Percentiles rank a stretch among this genome's conserved stretches.
phyloP scores from a whole-genome alignment of 2,329 filamentous ascomycete genomes.

The Fragosphaeria purpurea region DNA sequence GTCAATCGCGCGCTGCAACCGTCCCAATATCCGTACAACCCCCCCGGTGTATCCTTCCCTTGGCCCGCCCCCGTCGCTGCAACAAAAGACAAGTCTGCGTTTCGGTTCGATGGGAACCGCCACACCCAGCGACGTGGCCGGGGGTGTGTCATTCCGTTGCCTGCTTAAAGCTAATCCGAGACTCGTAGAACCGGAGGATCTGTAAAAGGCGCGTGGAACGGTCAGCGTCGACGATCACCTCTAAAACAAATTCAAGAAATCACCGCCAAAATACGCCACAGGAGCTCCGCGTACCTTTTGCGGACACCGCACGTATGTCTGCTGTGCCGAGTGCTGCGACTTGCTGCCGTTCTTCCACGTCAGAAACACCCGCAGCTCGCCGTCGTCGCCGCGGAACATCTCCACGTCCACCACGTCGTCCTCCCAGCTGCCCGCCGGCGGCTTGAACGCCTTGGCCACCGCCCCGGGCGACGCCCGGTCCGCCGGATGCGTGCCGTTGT shows the following conservation, averaged over 20 bases:
- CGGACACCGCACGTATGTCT: constrained; percentile 66
- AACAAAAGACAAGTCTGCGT: too few species aligned
- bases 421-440: constrained; percentile 68
- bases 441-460: constrained; percentile 44
- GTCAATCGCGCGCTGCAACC: too few species aligned
- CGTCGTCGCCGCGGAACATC: constrained; percentile 57
- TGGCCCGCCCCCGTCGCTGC: too few species aligned
- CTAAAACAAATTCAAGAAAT: too few species aligned
- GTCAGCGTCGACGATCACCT: not conserved
- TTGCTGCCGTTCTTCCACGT: constrained; percentile 66
- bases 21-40: too few species aligned
- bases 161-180: constrained; percentile 35
- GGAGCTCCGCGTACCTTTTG: constrained; percentile 48
- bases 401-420: constrained; percentile 61
- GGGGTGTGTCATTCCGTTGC: not conserved
- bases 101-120: too few species aligned
- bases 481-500: constrained; percentile 39
- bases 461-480: constrained; percentile 36
- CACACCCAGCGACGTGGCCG: too few species aligned
- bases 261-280: too few species aligned
- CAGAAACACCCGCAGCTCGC: constrained; percentile 56
- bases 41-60: too few species aligned
- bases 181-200: constrained; percentile 53
- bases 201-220: constrained; percentile 15
- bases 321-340: constrained; percentile 59